Base-by-base conservation (phyloP, 2,329 filamentous ascomycete genomes). In the Sphaerulina populicola region DNA sequence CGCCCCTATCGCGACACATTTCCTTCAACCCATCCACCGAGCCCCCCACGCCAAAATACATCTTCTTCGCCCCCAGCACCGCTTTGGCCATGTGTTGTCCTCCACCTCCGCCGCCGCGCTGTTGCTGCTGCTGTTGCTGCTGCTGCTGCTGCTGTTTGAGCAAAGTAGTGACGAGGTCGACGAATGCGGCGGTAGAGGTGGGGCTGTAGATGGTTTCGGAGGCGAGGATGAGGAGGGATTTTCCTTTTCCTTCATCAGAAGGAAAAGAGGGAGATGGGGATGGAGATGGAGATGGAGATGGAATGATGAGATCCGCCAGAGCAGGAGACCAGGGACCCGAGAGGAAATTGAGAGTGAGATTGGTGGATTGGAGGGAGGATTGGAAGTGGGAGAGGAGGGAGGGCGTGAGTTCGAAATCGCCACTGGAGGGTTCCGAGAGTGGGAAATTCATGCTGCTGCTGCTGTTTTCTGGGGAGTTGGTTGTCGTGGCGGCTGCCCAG, bases 121-220 rank as follows among this genome's bases (percentile, higher is more conserved):
- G 18, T 3, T 3, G 18, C 18, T 3, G 18, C 18, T 18, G 18
- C 71, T 2, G 60, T 40, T 63, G n/a, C n/a, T n/a, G n/a, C 18
- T 18, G 18, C 18, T 3, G 18, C 18, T 3, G 18, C 18, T 18
- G 18, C 71, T 2, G 60, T 40, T 63, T 62, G 40, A 89, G 69
- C 12, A 87, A 70, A 3, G 74, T 10, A 89, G 71, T 4, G 82
- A 81, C 36, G 18, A 18, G 18, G 4, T 84, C 78, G 0, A 82
- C 79, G 63, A 91, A 93, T 0, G 80, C 76, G 33, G 73, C 71
- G 18, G 89, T 75, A 0, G 85, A 83, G 51, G 82, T 81, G 0
- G 85, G 86, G 2, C 83, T 88, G 69, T 93, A 93, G 40, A 93
- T 91, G 0, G 87, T 93, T 68, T 93, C 87, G 0, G 86, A 85